Conservation (phyloP, 768 basidiomycete genomes). For the Boletus edulis region DNA sequence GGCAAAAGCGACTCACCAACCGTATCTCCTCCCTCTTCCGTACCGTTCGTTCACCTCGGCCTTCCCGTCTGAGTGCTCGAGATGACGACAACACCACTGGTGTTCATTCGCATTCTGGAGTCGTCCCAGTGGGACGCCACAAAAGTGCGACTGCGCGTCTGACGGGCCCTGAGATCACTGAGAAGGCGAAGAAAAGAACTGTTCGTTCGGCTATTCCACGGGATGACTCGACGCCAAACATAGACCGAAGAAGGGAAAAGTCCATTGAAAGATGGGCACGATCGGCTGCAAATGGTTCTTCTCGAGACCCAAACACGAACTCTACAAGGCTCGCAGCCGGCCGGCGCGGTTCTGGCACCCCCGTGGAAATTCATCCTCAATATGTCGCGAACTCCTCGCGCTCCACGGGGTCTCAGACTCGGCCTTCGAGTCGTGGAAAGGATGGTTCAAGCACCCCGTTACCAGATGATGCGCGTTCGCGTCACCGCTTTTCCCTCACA, state of each 20-base stretch:
- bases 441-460: constrained; percentile 21
- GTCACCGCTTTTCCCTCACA: constrained; percentile 31
- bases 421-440: constrained; percentile 25
- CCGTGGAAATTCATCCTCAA: constrained; percentile 15
- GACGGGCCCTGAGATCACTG: constrained; percentile 12
- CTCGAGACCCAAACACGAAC: constrained; percentile 16
- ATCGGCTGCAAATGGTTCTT: constrained; percentile 19
- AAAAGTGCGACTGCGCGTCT: constrained; percentile 22
- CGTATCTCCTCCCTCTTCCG: constrained; percentile 52
- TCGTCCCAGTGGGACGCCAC: constrained; percentile 20
- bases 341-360: constrained; percentile 34
- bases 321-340: constrained; percentile 5
- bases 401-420: constrained; percentile 24
- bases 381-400: constrained; percentile 11
- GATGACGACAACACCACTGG: constrained; percentile 24
- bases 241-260: constrained; percentile 26
- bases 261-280: constrained; percentile 36
- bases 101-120: constrained; percentile 31
- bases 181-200: constrained; percentile 29
- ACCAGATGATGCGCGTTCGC: constrained; percentile 21
- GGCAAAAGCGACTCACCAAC: constrained; percentile 42
- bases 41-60: constrained; percentile 34
- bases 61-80: constrained; percentile 9
- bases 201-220: constrained; percentile 15
- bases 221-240: constrained; percentile 22